Conservation (phyloP, 2,329 filamentous ascomycete genomes). For the Knufia petricola region DNA sequence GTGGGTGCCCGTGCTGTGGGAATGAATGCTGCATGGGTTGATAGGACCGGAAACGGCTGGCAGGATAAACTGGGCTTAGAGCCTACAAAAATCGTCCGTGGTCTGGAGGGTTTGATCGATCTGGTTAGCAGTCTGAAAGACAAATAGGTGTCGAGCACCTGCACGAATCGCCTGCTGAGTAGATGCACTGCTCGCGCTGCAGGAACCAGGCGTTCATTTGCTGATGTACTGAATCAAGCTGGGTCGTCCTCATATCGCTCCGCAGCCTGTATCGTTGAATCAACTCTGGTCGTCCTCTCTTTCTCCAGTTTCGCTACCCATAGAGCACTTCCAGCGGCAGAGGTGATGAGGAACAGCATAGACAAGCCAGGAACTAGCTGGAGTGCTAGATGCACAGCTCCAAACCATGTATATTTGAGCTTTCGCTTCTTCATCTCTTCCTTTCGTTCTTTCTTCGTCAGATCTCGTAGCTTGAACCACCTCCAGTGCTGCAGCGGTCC, state of each 20-base stretch:
- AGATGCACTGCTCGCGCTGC: too few relatives aligned
- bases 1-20: slow-evolving; percentile 54
- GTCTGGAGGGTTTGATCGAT: slow-evolving; percentile 49
- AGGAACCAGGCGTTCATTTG: too few relatives aligned
- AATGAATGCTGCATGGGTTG: slow-evolving; percentile 58
- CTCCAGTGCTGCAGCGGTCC: slow-evolving; percentile 86
- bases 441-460: slow-evolving; percentile 65
- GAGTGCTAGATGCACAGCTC: slow-evolving; percentile 69
- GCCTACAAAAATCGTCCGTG: slow-evolving; percentile 47
- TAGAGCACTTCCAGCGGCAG: slow-evolving; percentile 70
- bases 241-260: slow-evolving; percentile 32
- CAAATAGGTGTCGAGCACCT: too few relatives aligned
- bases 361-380: slow-evolving; percentile 83
- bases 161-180: too few relatives aligned
- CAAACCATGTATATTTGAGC: slow-evolving; percentile 91
- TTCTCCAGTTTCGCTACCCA: slow-evolving; percentile 76
- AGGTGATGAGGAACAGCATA: slow-evolving; percentile 91
- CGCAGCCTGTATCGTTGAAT: slow-evolving; percentile 19
- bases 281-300: slow-evolving; percentile 31
- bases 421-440: slow-evolving; percentile 55
- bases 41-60: slow-evolving; percentile 55
- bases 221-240: too few relatives aligned
- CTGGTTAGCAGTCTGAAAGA: slow-evolving; percentile 23
- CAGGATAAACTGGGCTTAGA: slow-evolving; percentile 47
- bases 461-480: slow-evolving; percentile 71